Evolutionary conservation across 495 filamentous ascomycete species (phyloP).

Genomic region (Halenospora varia): DNA sequence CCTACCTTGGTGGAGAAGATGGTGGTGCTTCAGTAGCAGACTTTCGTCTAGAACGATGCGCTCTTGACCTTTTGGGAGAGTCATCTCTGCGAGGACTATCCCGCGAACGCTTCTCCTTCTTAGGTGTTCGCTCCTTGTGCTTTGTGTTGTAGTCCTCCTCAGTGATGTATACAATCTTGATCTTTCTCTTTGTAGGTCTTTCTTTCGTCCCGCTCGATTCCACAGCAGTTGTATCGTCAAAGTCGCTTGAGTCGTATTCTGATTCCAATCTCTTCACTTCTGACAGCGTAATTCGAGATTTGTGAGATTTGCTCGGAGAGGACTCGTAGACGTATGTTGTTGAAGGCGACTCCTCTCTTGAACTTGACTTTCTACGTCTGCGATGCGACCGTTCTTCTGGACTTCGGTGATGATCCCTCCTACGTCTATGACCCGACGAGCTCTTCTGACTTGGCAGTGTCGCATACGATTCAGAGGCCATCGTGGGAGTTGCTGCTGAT

Average conservation of each 20-base stretch:
- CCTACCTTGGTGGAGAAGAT: conserved; percentile 14
- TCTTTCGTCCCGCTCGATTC: neutral
- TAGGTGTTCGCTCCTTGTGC: conserved; percentile 8
- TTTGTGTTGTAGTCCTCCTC: conserved; percentile 5
- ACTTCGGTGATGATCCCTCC: conserved; percentile 13
- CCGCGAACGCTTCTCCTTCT: neutral
- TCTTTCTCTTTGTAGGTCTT: conserved; percentile 16
- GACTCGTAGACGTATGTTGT: conserved; percentile 17
- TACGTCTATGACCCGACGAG: conserved; percentile 10
- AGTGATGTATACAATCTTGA: conserved; percentile 21
- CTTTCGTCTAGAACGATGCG: conserved; percentile 17
- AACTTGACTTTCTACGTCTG: conserved; percentile 13
- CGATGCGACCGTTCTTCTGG: conserved; percentile 15
- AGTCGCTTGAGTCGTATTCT: conserved; percentile 19
- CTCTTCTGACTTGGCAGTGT: conserved; percentile 12
- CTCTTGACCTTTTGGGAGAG: conserved; percentile 10
- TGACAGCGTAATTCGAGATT: conserved; percentile 1
- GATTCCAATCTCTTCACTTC: conserved; percentile 16
- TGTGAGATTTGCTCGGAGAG: conserved; percentile 5
- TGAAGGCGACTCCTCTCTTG: conserved; percentile 6
- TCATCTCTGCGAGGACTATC: conserved; percentile 11
- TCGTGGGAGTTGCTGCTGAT: conserved; percentile 13
- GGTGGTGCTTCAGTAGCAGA: conserved; percentile 9
- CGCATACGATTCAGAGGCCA: conserved; percentile 22
- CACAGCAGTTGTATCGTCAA: conserved; percentile 3